Base-by-base conservation (phyloP, 257 asterid species). In the Petunia secreta region DNA sequence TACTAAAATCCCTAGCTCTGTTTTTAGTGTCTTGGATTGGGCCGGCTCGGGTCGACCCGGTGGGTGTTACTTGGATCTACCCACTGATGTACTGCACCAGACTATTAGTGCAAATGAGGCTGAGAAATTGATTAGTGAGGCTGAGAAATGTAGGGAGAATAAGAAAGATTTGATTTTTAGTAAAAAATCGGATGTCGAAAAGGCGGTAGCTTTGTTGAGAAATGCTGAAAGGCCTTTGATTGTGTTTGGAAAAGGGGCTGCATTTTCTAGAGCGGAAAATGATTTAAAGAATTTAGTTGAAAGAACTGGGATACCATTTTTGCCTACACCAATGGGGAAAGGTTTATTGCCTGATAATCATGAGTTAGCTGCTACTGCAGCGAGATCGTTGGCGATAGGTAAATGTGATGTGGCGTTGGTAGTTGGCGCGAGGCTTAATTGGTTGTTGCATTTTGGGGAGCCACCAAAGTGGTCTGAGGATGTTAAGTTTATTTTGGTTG, bases 311-410 rank as follows among this genome's bases (percentile, higher is more conserved):
- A 91, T 94, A 60, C 98, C 98, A 2, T 93, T 94, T 79, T 79
- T 94, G 85, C 98, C 98, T 1, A 94, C 98, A 34, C 98, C 98
- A 4, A 94, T 94, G 98, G 98, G 96, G 53, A 94, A 94, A 59
- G 98, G 98, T 13, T 80, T 94, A 81, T 75, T 94, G 62, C 85
- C 96, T 2, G 98, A 94, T 48, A 85, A 88, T 3, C 98, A 94
- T 60, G 97, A 94, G 79, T 85, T 92, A 8, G 97, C 98, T 10
- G 98, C 98, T 52, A 94, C 96, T 0, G 98, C 98, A 5, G 96
- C 98, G 1, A 84, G 98, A 65, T 93, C 98, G 6, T 85, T 94
- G 59, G 98, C 98, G 4, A 91, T 94, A 2, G 97, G 98, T 54
- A 94, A 89, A 86, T 94, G 98, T 82, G 98, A 94, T 34, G 93